Evolutionary conservation across 768 basidiomycete species (phyloP), one percentile per base, ranked within the genome.

Genomic region (Naganishia antarctica): DNA sequence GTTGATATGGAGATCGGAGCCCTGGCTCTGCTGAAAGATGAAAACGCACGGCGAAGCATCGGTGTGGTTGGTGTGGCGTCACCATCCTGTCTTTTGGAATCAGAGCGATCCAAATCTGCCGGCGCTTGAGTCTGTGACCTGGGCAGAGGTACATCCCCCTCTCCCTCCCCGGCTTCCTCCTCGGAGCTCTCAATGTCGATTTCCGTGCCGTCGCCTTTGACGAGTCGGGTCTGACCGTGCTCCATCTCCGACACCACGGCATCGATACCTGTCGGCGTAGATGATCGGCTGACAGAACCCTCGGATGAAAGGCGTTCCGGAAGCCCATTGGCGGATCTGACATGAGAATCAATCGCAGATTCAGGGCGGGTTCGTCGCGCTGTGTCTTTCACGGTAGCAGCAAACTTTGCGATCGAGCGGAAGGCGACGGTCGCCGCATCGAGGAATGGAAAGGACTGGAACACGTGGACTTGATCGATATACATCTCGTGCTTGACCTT

Each of bases 381-480:
- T n/a, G n/a, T n/a, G 11, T 65, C 40, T 31, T 45, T 31, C 29
- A 66, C 25, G n/a, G 32, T 44, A 25, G 31, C 25, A 12, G 61
- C 65, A 48, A 61, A 66, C 44, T 66, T 66, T 15, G 74, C 76
- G 26, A 75, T 66, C 29, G 67, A 71, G 34, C 57, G 66, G 44
- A 77, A 73, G 4, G 76, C 74, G 3, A 69, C 70, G 34, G 68
- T 65, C 13, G 73, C 68, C 16, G 71, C 70, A 2, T 71, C 71
- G 1, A 75, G 60, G 63, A 71, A 94, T 0, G 90, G 88, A 70
- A 90, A 89, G 16, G 85, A 82, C 74, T 94, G 92, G 74, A 97
- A 97, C 13, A 94, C 89, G 70, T 97, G 92, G 4, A 93, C 91
- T 57, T 87, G 88, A 78, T 99, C 94, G 71, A 93, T 87, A 71